A percentile compares a stretch with the other conserved stretches of the same genome.
Conservation (phyloP, 768 basidiomycete species). For the Rhodocollybia butyracea region DNA sequence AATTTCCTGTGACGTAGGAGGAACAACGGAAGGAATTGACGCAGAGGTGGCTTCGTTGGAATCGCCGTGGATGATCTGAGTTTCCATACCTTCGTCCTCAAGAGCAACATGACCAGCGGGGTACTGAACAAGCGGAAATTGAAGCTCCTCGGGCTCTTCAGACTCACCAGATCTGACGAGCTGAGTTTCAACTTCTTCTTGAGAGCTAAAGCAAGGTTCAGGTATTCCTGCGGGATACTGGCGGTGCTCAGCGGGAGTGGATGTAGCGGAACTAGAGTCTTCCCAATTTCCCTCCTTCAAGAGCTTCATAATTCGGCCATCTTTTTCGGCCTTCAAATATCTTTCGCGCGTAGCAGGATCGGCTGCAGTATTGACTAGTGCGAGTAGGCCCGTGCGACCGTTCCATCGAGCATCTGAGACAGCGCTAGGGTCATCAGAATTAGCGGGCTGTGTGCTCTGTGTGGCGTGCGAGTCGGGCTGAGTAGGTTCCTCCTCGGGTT, state of each 20-base stretch:
- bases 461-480: conserved; percentile 2
- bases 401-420: background rate
- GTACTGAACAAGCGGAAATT: background rate
- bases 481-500: background rate
- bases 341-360: too few relatives aligned
- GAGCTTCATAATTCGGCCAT: background rate
- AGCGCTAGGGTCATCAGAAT: background rate
- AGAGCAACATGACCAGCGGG: background rate
- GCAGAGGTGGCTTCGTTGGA: background rate
- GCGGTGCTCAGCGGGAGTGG: background rate
- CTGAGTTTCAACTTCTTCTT: conserved; percentile 1
- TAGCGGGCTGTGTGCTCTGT: background rate
- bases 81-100: background rate
- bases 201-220: background rate
- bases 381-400: background rate
- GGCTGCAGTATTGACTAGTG: background rate
- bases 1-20: too few relatives aligned
- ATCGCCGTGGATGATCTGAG: background rate
- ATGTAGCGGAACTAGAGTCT: background rate
- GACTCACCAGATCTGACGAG: background rate
- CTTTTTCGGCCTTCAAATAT: background rate
- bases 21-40: background rate
- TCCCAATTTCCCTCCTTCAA: background rate
- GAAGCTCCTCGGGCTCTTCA: background rate
- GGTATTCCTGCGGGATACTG: background rate